Evolutionary conservation across 23 red algal genomes (phyloP).

Genomic region (Agarophyton chilense): DNA sequence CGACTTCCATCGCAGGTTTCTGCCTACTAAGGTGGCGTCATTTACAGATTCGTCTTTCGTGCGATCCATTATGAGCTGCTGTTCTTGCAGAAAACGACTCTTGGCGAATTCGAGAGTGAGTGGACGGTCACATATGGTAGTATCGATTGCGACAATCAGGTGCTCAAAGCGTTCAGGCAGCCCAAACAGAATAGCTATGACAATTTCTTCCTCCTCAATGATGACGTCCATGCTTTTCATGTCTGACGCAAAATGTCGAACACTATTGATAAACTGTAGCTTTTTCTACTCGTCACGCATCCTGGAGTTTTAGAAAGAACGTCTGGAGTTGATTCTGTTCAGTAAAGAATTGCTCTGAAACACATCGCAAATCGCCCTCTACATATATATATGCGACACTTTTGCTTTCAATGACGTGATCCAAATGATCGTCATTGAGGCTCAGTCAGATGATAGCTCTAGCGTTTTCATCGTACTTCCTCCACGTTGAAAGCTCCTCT

Average conservation of each 20-base stretch:
- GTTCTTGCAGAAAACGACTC: constrained; percentile 41
- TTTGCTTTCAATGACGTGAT: not conserved
- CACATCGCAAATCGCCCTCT: too few species aligned
- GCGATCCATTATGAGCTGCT: not conserved
- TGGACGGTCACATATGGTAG: not conserved
- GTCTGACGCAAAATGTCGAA: not conserved
- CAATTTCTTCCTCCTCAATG: constrained; percentile 9
- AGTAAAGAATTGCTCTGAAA: too few species aligned
- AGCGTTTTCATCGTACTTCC: constrained; percentile 29
- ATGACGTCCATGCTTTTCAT: constrained; percentile 3
- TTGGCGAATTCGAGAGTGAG: constrained; percentile 26
- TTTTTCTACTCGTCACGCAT: constrained; percentile 23
- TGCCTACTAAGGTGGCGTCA: too few species aligned
- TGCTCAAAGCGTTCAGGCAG: constrained; percentile 2
- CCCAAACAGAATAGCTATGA: constrained; percentile 10
- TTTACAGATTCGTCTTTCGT: not conserved
- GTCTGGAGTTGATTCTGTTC: constrained; percentile 20
- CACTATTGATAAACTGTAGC: not conserved
- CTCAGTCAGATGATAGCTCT: constrained; percentile 37
- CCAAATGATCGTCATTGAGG: constrained; percentile 12
- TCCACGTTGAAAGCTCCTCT: constrained; percentile 6
- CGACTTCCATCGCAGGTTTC: not conserved
- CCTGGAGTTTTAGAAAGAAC: constrained; percentile 30
- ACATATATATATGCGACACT: too few species aligned
- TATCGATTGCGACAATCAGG: constrained; percentile 39